phyloP scores from a whole-genome alignment of 1,284 basidiomycete species.

The Naganishia sp. region DNA sequence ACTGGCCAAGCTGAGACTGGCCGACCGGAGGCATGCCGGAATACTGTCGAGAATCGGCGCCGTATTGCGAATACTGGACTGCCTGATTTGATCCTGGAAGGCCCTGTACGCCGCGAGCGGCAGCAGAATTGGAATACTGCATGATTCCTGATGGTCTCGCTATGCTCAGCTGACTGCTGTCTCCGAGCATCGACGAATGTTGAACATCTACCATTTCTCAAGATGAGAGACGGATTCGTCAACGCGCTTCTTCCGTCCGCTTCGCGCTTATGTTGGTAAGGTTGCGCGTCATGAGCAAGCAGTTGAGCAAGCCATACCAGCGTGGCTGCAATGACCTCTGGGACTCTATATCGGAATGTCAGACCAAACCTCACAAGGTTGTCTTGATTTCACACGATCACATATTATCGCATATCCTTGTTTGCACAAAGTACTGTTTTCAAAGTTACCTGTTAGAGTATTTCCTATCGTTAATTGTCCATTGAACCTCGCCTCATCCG shows the following conservation, averaged over 20 bases:
- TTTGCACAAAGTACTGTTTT: no score
- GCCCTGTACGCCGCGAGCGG: conserved; percentile 5
- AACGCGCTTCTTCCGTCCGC: conserved; percentile 12
- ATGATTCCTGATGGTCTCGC: neutral
- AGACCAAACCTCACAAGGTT: no score
- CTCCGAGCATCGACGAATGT: neutral
- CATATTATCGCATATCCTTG: no score
- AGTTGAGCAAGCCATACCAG: neutral
- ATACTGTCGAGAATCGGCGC: conserved; percentile 10
- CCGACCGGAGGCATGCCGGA: conserved; percentile 15
- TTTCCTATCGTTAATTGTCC: conserved; percentile 5
- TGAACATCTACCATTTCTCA: conserved; percentile 22
- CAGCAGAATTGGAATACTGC: conserved; percentile 9
- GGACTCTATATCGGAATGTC: no score
- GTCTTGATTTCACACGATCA: neutral
- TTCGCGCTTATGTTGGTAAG: neutral
- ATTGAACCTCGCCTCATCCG: neutral
- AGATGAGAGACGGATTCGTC: conserved; percentile 13
- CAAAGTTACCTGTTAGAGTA: neutral
- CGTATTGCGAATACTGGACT: conserved; percentile 11
- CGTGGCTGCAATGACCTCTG: no score
- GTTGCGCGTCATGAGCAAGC: neutral
- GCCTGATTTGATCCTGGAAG: conserved; percentile 5
- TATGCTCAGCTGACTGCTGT: neutral
- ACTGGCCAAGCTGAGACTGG: conserved; percentile 16